Conservation (phyloP, 176 grass and related monocot genomes). For the Pontederia crassipes region DNA sequence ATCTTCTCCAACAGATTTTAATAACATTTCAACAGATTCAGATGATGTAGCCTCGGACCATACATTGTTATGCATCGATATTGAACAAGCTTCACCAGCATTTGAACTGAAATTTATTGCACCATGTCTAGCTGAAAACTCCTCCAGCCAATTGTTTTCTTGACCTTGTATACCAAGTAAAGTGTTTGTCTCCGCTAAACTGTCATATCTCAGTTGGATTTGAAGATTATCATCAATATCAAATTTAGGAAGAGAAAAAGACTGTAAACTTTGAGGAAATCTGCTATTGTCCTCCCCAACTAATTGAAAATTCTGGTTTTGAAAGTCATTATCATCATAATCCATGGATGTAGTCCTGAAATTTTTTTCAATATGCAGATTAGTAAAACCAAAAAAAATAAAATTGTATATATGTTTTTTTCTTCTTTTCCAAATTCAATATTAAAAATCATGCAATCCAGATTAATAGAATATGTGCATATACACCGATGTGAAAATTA, state of each 20-base stretch:
- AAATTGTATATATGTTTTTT: too few relatives aligned
- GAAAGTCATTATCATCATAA: conserved; percentile 79
- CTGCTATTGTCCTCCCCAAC: conserved; percentile 44
- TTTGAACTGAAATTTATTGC: conserved; percentile 51
- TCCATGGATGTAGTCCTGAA: conserved; percentile 83
- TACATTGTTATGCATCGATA: conserved; percentile 65
- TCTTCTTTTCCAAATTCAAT: too few relatives aligned
- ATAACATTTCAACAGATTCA: conserved; percentile 78
- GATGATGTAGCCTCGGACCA: conserved; percentile 89
- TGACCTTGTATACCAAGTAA: conserved; percentile 53
- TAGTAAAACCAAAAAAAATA: neutral
- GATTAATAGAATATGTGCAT: too few relatives aligned
- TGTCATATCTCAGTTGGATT: conserved; percentile 56
- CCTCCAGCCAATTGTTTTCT: conserved; percentile 66
- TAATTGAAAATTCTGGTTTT: conserved; percentile 73
- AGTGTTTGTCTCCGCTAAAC: conserved; percentile 49
- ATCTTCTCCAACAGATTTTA: conserved; percentile 80
- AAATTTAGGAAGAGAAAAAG: conserved; percentile 63
- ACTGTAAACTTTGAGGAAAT: conserved; percentile 54
- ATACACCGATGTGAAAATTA: too few relatives aligned
- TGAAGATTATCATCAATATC: conserved; percentile 75
- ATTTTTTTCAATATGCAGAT: conserved; percentile 13
- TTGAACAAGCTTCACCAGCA: conserved; percentile 45
- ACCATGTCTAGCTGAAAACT: conserved; percentile 54
- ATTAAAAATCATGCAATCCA: too few relatives aligned